Evolutionary conservation across 2,329 filamentous ascomycete species (phyloP).

Genomic region (Nigrospora oryzae): DNA sequence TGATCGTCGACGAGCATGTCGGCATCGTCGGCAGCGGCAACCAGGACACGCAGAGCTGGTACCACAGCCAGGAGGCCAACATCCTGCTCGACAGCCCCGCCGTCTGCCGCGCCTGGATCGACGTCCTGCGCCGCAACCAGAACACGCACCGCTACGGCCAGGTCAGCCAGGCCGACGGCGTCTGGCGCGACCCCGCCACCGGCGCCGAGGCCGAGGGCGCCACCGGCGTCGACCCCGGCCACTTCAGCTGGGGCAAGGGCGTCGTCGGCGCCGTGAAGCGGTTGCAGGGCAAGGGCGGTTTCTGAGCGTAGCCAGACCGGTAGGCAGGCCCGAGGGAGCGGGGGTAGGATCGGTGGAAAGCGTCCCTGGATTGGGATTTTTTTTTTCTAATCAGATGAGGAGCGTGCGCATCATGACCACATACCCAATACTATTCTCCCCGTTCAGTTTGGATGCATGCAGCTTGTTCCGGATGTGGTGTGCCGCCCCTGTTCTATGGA

Average conservation of each 20-base stretch:
- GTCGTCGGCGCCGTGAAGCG: constrained; percentile 17
- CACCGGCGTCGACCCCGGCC: constrained; percentile 46
- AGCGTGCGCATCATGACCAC: too few relatives aligned
- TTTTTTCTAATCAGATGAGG: too few relatives aligned
- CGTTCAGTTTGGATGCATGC: too few relatives aligned
- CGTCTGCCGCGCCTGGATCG: constrained; percentile 56
- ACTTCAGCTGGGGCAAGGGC: constrained; percentile 16
- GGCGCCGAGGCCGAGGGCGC: constrained; percentile 28
- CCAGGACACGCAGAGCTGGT: constrained; percentile 75
- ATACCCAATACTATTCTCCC: too few relatives aligned
- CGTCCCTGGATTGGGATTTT: too few relatives aligned
- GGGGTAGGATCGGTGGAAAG: too few relatives aligned
- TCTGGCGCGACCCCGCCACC: constrained; percentile 46
- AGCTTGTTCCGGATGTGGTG: too few relatives aligned
- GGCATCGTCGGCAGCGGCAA: constrained; percentile 71
- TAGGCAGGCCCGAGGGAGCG: not conserved
- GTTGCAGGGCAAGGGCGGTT: constrained; percentile 17
- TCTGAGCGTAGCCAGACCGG: constrained; percentile 7
- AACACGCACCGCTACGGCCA: constrained; percentile 54
- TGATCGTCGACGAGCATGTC: constrained; percentile 62
- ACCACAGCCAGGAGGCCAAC: constrained; percentile 70
- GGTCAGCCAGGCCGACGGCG: constrained; percentile 44
- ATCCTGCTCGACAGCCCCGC: constrained; percentile 59
- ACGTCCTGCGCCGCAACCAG: constrained; percentile 54
- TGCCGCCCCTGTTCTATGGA: too few relatives aligned